Base-by-base conservation (phyloP, 2,329 filamentous ascomycete species). In the Dissoconium aciculare region DNA sequence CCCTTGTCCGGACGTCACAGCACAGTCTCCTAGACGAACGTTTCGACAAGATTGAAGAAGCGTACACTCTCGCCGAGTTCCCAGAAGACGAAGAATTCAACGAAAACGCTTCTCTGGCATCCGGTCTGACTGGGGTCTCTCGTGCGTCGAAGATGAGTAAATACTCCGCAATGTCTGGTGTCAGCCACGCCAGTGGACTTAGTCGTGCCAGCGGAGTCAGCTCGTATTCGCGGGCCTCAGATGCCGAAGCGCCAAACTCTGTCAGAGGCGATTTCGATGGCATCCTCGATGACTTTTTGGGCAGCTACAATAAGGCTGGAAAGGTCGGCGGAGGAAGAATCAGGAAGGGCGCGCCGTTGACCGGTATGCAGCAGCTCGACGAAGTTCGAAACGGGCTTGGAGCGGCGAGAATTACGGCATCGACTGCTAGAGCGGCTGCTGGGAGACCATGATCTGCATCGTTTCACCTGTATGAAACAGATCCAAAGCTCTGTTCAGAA, bases 281-380 rank as follows among this genome's bases (percentile, higher is more conserved):
- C 38, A 83, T 95, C 51, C 74, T 98, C 65, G 87, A 95, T 51
- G 85, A 93, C 34, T 98, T 98, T 58, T 59, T 95, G 15, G 79
- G 74, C 5, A 74, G 65, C 17, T 78, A 81, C 50, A 71, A 71
- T 6, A 76, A 73, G 56, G 67, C 67, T 14, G 78, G 78, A 2
- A 84, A 83, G 60, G 19, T n/a, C 8, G 76, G 74, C 53, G 50
- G 43, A 15, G 47, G 56, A 26, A 57, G 67, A 32, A 69, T 83
- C 12, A 87, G 85, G 60, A 36, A 39, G 83, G 85, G 77, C 11
- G 81, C 78, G 50, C 74, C 78, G 41, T 77, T 79, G 52, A 80
- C 69, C 36, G 89, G 89, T 0, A 66, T 94, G 41, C 75, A 81
- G 56, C 82, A 95, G 62, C 63, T 95, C 37, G 89, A 95, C 42